Percentiles rank a stretch among this genome's conserved stretches.
phyloP scores from a whole-genome alignment of 1,284 basidiomycete species.

The Exobasidium rhododendri region DNA sequence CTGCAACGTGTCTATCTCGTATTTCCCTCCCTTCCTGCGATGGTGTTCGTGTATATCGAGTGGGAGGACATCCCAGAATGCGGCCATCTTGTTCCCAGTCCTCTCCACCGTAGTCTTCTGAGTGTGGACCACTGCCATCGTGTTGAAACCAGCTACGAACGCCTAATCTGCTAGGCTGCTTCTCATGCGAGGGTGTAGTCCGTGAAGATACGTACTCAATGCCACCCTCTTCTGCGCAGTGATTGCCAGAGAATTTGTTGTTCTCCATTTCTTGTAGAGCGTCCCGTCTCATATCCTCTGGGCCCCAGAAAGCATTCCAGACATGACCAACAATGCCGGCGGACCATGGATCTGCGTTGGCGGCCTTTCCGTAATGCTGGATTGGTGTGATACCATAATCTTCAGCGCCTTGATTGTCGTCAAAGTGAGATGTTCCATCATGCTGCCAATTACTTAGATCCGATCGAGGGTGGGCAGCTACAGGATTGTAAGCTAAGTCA shows the following conservation, averaged over 20 bases:
- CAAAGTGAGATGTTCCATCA: not conserved
- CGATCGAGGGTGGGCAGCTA: not conserved
- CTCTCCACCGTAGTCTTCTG: not conserved
- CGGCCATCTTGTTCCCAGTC: not conserved
- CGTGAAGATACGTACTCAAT: not conserved
- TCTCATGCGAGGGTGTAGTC: not conserved
- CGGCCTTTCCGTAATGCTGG: not conserved
- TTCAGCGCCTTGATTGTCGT: not conserved
- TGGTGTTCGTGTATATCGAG: slow-evolving; percentile 7
- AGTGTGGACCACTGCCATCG: not conserved
- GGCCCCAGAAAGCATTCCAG: slow-evolving; percentile 11
- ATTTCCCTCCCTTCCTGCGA: slow-evolving; percentile 8
- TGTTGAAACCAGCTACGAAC: slow-evolving; percentile 12
- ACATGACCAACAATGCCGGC: not conserved
- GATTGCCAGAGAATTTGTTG: not conserved
- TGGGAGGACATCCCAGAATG: not conserved
- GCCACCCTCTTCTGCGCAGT: not conserved
- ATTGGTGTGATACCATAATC: slow-evolving; percentile 4
- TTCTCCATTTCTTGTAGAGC: too few relatives aligned
- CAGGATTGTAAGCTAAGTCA: not conserved
- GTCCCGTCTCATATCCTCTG: too few relatives aligned
- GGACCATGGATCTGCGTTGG: slow-evolving; percentile 7
- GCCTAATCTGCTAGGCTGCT: slow-evolving; percentile 1
- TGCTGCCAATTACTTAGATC: slow-evolving; percentile 11
- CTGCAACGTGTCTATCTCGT: slow-evolving; percentile 11